Evolutionary conservation across 2,329 filamentous ascomycete species (phyloP).

Genomic region (Neofusicoccum ribis): DNA sequence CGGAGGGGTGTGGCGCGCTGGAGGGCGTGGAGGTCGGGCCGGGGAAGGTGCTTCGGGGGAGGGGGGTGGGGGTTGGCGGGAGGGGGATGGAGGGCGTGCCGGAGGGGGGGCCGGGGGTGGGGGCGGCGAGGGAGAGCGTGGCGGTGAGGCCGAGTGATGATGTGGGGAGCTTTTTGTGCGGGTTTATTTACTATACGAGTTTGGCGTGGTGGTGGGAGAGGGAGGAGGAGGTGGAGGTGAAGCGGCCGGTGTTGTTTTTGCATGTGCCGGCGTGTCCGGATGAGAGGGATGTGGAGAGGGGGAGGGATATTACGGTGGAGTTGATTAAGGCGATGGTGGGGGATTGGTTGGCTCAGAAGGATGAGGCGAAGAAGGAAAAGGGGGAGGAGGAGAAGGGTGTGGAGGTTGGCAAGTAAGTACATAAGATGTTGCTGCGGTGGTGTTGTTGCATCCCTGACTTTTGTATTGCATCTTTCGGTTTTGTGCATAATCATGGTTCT

Average conservation of each 20-base stretch:
- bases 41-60: neutral
- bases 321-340: slow-evolving; percentile 40
- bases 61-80: slow-evolving; percentile 31
- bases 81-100: neutral
- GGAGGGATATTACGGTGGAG: slow-evolving; percentile 32
- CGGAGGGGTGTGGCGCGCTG: slow-evolving; percentile 11
- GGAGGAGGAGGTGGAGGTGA: slow-evolving; percentile 21
- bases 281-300: slow-evolving; percentile 33
- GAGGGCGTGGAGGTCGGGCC: neutral
- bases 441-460: too few species aligned
- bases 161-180: slow-evolving; percentile 46
- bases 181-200: slow-evolving; percentile 46
- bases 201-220: slow-evolving; percentile 36
- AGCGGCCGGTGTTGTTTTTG: slow-evolving; percentile 42
- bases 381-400: too few species aligned
- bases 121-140: slow-evolving; percentile 21
- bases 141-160: slow-evolving; percentile 41
- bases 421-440: too few species aligned
- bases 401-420: too few species aligned
- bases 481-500: too few species aligned
- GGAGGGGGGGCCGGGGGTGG: neutral
- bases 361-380: neutral
- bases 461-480: too few species aligned
- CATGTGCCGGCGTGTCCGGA: slow-evolving; percentile 43
- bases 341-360: slow-evolving; percentile 25